Conservation (phyloP, 495 filamentous ascomycete species). For the Glarea lozoyensis region DNA sequence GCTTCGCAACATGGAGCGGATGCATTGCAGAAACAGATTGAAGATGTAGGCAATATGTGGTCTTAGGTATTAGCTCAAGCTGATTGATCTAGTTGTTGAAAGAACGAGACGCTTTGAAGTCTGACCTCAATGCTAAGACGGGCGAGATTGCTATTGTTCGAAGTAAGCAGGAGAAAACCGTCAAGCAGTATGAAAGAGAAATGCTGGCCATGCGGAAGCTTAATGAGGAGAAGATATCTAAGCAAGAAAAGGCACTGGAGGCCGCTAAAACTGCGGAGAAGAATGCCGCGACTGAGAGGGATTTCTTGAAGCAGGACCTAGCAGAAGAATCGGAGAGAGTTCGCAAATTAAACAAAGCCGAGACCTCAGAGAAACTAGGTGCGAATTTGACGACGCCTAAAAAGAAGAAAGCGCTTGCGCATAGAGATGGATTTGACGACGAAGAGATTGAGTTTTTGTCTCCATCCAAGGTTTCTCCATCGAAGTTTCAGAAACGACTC, state of each 20-base stretch:
- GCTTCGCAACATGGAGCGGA: neutral
- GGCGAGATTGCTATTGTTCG: conserved; percentile 45
- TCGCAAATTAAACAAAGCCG: conserved; percentile 25
- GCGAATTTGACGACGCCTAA: conserved; percentile 31
- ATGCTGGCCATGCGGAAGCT: conserved; percentile 33
- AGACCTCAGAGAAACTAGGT: conserved; percentile 26
- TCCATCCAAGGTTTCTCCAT: conserved; percentile 21
- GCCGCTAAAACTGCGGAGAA: conserved; percentile 35
- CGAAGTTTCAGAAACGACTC: conserved; percentile 12
- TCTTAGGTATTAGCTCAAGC: neutral
- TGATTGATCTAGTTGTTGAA: conserved; percentile 10
- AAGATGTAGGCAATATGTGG: conserved; percentile 11
- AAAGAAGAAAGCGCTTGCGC: conserved; percentile 35
- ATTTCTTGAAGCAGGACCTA: conserved; percentile 43
- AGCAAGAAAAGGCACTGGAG: conserved; percentile 35
- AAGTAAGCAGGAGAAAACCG: conserved; percentile 37
- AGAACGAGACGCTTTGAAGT: conserved; percentile 15
- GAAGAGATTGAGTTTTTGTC: conserved; percentile 36
- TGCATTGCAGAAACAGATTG: conserved; percentile 12
- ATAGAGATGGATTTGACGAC: conserved; percentile 46
- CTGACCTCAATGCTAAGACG: conserved; percentile 17
- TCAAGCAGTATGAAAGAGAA: conserved; percentile 35
- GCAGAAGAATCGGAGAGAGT: conserved; percentile 29
- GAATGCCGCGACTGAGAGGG: conserved; percentile 37
- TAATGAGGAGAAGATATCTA: conserved; percentile 34